Evolutionary conservation across 768 basidiomycete species (phyloP).

Genomic region (Rubroboletus satanas): DNA sequence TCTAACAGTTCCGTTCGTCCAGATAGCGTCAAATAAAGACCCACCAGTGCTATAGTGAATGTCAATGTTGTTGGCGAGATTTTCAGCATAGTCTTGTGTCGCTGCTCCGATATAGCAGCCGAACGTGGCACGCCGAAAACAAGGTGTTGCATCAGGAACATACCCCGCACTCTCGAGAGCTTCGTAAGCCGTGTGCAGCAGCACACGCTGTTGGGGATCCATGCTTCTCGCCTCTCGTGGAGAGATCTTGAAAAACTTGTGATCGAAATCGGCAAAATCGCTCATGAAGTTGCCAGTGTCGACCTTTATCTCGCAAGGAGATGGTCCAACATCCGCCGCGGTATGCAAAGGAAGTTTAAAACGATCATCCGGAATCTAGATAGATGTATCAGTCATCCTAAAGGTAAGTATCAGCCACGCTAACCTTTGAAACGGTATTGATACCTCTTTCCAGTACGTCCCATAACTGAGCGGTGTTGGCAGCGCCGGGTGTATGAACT

Average conservation of each 20-base stretch:
- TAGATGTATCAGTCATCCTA: neutral
- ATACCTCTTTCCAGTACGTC: conserved; percentile 51
- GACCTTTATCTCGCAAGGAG: conserved; percentile 46
- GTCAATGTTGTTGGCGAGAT: conserved; percentile 58
- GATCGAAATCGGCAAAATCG: conserved; percentile 57
- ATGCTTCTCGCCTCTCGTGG: conserved; percentile 72
- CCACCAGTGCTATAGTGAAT: conserved; percentile 68
- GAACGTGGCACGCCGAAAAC: conserved; percentile 50
- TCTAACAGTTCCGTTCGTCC: neutral
- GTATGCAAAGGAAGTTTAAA: conserved; percentile 46
- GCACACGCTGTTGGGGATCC: conserved; percentile 72
- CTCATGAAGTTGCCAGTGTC: conserved; percentile 63
- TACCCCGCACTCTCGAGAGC: conserved; percentile 72
- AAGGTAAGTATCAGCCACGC: conserved; percentile 4
- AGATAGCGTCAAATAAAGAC: conserved; percentile 1
- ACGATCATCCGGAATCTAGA: conserved; percentile 58
- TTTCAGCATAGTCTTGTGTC: conserved; percentile 67
- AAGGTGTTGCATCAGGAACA: conserved; percentile 52
- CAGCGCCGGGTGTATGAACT: conserved; percentile 49
- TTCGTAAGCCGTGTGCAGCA: conserved; percentile 63
- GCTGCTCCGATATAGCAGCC: conserved; percentile 69
- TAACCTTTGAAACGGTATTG: conserved; percentile 56
- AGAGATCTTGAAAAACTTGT: conserved; percentile 67
- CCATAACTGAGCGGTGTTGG: conserved; percentile 50
- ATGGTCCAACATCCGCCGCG: conserved; percentile 14